A percentile compares a stretch with the other conserved stretches of the same genome.
These are phyloP conservation scores for Nicotiana tabacum DNA, from an alignment of 257 asterid species.

Conservation along the genomic window DNA sequence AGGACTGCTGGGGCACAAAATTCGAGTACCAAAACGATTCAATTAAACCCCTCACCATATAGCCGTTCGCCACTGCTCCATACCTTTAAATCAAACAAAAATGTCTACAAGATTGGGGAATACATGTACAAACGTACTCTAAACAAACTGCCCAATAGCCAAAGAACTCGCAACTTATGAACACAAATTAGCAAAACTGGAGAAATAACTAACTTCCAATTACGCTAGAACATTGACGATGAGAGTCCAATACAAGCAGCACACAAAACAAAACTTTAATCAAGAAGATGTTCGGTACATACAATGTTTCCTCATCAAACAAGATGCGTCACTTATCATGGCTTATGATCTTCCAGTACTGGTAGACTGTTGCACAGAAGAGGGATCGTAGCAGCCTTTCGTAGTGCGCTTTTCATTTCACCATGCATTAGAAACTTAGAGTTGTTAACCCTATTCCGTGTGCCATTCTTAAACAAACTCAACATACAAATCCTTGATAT, in stretches of 20 bases:
- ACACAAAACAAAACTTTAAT: background rate
- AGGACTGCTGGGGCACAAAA: slow-evolving; percentile 10
- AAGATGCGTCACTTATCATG: background rate
- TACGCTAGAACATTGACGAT: background rate
- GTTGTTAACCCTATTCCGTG: slow-evolving; percentile 14
- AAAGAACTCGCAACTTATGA: background rate
- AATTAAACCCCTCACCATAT: too few relatives aligned
- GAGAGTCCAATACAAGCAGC: background rate
- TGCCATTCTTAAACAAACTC: slow-evolving; percentile 54
- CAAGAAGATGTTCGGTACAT: background rate
- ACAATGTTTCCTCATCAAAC: background rate
- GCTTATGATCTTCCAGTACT: too few relatives aligned
- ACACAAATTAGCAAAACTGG: background rate
- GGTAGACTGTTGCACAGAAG: too few relatives aligned
- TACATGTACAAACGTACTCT: background rate
- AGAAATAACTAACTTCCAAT: background rate
- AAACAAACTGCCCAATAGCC: background rate
- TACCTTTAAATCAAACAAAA: background rate
- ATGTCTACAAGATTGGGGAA: background rate
- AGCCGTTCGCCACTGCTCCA: too few relatives aligned
- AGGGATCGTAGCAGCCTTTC: too few relatives aligned
- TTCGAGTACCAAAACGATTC: slow-evolving; percentile 1
- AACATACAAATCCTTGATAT: slow-evolving; percentile 59
- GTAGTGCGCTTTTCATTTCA: too few relatives aligned
- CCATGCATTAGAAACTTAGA: background rate